These are phyloP conservation scores for Haplosporangium sp. DNA, from an alignment of 371 early-diverging fungal genomes.

Conservation along the genomic window DNA sequence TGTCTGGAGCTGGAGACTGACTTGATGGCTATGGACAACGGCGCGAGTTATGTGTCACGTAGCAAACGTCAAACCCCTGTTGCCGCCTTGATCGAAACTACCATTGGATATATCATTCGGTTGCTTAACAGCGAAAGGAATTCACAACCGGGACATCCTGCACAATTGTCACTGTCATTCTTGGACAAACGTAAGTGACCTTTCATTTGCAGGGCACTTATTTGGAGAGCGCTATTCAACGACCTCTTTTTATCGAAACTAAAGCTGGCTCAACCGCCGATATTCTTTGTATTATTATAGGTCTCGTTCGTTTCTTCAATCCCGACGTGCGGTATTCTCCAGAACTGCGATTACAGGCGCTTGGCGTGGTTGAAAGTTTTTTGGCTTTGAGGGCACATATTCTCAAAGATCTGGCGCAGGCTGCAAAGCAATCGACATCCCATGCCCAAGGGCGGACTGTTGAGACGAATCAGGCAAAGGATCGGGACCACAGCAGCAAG, in stretches of 20 bases:
- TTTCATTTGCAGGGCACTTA: neutral
- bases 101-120: slow-evolving; percentile 13
- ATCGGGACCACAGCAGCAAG: neutral
- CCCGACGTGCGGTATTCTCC: slow-evolving; percentile 13
- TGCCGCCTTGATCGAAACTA: slow-evolving; percentile 17
- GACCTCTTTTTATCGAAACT: neutral
- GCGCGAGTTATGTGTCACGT: slow-evolving; percentile 1
- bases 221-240: no score
- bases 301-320: slow-evolving; percentile 20
- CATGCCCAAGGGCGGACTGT: neutral
- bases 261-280: neutral
- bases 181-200: slow-evolving; percentile 28
- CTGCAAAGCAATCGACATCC: neutral
- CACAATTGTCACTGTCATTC: slow-evolving; percentile 3
- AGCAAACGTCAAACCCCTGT: slow-evolving; percentile 10
- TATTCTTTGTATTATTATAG: slow-evolving; percentile 4
- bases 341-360: slow-evolving; percentile 25
- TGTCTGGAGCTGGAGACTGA: slow-evolving; percentile 18
- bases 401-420: neutral
- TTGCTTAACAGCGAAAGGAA: slow-evolving; percentile 6
- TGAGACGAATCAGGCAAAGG: neutral
- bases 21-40: neutral
- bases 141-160: neutral
- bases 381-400: neutral
- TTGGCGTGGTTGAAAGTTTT: slow-evolving; percentile 21